Conservation (phyloP, 345 rosid genomes). For the Punica granatum region DNA sequence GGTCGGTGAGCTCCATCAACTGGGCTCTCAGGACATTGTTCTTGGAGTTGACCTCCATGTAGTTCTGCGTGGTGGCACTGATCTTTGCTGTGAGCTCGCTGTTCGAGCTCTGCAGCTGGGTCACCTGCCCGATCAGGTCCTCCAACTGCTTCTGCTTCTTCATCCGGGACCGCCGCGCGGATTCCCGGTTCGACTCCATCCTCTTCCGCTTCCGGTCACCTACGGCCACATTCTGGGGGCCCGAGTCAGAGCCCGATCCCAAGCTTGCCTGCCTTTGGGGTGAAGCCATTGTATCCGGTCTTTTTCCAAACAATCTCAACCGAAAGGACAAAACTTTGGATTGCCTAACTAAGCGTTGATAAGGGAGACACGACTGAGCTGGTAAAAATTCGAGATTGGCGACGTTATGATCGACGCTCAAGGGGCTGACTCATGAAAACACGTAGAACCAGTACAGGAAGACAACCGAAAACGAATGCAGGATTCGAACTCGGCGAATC, state of each 20-base stretch:
- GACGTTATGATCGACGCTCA: too few relatives aligned
- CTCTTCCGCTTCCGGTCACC: slow-evolving; percentile 87
- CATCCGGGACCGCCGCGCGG: slow-evolving; percentile 78
- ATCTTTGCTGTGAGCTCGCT: slow-evolving; percentile 23
- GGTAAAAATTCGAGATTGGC: background rate
- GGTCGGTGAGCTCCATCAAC: slow-evolving; percentile 52
- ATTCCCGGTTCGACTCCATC: slow-evolving; percentile 80
- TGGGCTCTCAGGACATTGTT: slow-evolving; percentile 66
- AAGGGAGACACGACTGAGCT: background rate
- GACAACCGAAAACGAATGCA: slow-evolving; percentile 90
- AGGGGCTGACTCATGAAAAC: slow-evolving; percentile 42
- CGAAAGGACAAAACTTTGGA: background rate
- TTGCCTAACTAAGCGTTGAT: background rate
- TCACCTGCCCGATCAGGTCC: slow-evolving; percentile 44
- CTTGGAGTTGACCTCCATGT: slow-evolving; percentile 38
- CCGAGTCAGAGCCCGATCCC: slow-evolving; percentile 55
- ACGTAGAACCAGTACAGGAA: slow-evolving; percentile 92
- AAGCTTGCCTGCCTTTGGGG: slow-evolving; percentile 41
- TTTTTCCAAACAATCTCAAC: background rate
- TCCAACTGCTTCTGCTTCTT: slow-evolving; percentile 65
- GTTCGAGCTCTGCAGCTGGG: slow-evolving; percentile 43
- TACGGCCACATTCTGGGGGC: slow-evolving; percentile 18
- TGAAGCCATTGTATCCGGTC: slow-evolving; percentile 25
- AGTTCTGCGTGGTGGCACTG: slow-evolving; percentile 23
- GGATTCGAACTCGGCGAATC: slow-evolving; percentile 66